Evolutionary conservation across 495 filamentous ascomycete genomes (phyloP), one percentile per base, ranked within the genome.

Genomic region (Penicillium arizonense): DNA sequence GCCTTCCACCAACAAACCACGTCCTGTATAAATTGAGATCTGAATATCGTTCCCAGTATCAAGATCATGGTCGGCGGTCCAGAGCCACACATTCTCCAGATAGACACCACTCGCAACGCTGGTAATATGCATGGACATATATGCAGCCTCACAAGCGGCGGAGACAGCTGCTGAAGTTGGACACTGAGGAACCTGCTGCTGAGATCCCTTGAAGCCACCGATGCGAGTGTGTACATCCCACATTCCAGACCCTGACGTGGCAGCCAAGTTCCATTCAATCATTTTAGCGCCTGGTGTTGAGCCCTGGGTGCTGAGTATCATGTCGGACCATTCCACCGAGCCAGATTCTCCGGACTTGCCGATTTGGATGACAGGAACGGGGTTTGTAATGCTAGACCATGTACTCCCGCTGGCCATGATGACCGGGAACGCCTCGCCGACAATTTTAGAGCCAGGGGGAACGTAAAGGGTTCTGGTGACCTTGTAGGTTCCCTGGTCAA

Each of bases 41-140:
- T 84, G 80, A 13, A 78, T 80, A 46, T 78, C 63, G 20, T 55
- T 58, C 0, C 70, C 61, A 56, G 80, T 75, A 40, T 92, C 88
- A 8, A 90, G 67, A 53, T 92, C 88, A 63, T 90, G 88, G 57
- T 90, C 88, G 3, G 86, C 85, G 0, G 80, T 80, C 86, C 87
- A 86, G 14, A 86, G 53, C 87, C 85, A 87, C 33, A 72, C 72
- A 61, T 89, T 90, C 70, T 90, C 86, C 57, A 85, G 52, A 61
- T 87, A 88, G 26, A 68, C 63, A 16, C 61, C 58, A 1, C 74
- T 69, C 0, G 82, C 82, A 1, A 56, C 59, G 12, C 57, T 65
- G 0, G 88, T 84, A 41, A 91, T 70, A 64, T 90, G 85, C 77
- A 90, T 78, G 34, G 76, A 74, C 72, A 88, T 78, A 61, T 83